Base-by-base conservation (phyloP, 2,329 filamentous ascomycete species). In the Epichloe glyceriae region DNA sequence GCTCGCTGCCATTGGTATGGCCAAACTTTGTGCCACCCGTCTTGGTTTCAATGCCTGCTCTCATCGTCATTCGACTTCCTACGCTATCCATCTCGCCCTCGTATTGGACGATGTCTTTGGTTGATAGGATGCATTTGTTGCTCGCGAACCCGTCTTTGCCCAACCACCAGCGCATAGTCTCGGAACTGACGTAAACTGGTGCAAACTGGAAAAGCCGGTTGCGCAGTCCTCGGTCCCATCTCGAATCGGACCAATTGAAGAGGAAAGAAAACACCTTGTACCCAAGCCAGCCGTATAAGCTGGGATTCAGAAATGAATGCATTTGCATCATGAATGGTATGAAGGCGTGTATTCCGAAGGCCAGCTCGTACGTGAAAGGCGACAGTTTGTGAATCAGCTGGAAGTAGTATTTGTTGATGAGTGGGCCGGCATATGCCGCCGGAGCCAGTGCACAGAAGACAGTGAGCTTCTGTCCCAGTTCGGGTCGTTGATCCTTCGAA, bases 151-250 rank as follows among this genome's bases (percentile, higher is more conserved):
- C 89, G 59, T 93, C 88, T 4, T 83, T 73, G 0, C 90, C 91
- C 0, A 96, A 75, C 91, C 91, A 96, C 91, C 91, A 97, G 5
- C 88, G 76, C 88, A 96, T 95, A 52, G 82, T 85, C 68, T 96
- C 89, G 1, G 88, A 79, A 58, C 83, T 88, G 47, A 96, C 88
- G 60, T 94, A 95, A 0, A 95, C 88, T 1, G 91, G 91, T 0
- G 88, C 82, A 57, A 95, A 96, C 60, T 93, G 88, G 64, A 97
- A 96, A 77, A 94, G 85, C 41, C 91, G 82, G 62, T 88, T 71
- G 52, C 86, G 75, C 14, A 95, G 69, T 6, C 76, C 87, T 8
- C 82, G 79, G 55, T 96, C 91, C 91, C 91, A 96, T 7, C 88
- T 78, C 10, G 66, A 70, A 62, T 97, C 90, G 0, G 79, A 82